Conservation (phyloP, 2,329 filamentous ascomycete genomes). For the Magnaporthiopsis rhizophila region DNA sequence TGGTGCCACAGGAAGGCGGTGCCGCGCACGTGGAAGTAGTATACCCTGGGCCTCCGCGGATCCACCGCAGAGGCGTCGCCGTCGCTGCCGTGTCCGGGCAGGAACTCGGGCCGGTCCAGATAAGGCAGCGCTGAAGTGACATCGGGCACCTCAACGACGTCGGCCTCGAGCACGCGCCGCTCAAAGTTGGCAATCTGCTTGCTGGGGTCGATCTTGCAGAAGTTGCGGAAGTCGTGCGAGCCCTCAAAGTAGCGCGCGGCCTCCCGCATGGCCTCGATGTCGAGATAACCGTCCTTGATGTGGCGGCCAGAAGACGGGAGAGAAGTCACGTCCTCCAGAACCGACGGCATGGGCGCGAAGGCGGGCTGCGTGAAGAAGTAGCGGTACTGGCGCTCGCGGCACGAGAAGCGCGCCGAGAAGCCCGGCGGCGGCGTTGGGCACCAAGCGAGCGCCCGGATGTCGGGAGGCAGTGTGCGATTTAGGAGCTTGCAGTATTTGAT, state of each 20-base stretch:
- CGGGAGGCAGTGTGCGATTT: constrained; percentile 79
- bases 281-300: constrained; percentile 65
- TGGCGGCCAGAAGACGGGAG: constrained; percentile 4
- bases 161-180: constrained; percentile 70
- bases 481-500: constrained; percentile 75
- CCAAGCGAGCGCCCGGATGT: constrained; percentile 90
- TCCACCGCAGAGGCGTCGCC: constrained; percentile 5
- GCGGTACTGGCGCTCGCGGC: constrained; percentile 81
- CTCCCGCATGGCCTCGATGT: constrained; percentile 77
- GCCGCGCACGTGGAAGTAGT: constrained; percentile 81
- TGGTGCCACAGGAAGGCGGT: constrained; percentile 98
- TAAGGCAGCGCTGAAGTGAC: constrained; percentile 47
- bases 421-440: constrained; percentile 69
- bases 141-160: constrained; percentile 63
- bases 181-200: constrained; percentile 85
- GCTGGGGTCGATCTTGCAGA: constrained; percentile 85
- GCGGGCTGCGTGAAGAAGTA: constrained; percentile 98
- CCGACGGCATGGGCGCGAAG: constrained; percentile 59
- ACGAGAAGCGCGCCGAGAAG: constrained; percentile 90
- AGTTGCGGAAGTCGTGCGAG: constrained; percentile 88
- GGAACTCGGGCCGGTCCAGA: constrained; percentile 38
- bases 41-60: constrained; percentile 53
- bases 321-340: constrained; percentile 27
- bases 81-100: constrained; percentile 20
- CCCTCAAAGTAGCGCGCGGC: constrained; percentile 77